Evolutionary conservation across 306 rosid genomes (phyloP).

Genomic region (Glycine latifolia): DNA sequence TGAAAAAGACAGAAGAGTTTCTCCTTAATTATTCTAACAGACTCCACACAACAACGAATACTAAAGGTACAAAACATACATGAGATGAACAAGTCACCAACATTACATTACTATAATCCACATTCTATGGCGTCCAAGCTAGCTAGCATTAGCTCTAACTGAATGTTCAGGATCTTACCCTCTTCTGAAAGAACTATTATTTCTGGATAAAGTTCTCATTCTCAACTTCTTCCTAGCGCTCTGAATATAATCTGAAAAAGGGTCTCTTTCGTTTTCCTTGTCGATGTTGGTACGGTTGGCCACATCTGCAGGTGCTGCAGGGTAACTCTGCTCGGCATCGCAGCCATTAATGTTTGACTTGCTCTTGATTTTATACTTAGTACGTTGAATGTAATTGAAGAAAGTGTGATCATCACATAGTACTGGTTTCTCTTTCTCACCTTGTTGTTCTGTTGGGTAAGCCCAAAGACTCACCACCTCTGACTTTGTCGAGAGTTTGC

Average conservation of each 20-base stretch:
- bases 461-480: neutral
- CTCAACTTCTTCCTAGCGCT: constrained; percentile 49
- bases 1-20: too few species aligned
- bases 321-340: neutral
- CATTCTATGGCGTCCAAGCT: neutral
- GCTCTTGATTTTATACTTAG: constrained; percentile 40
- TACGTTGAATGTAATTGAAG: neutral
- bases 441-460: neutral
- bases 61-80: too few species aligned
- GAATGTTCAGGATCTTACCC: neutral
- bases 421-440: neutral
- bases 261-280: constrained; percentile 42
- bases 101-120: neutral
- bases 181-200: constrained; percentile 42
- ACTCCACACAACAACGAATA: too few species aligned
- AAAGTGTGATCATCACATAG: constrained; percentile 40
- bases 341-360: constrained; percentile 23
- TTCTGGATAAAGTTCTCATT: constrained; percentile 49
- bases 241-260: constrained; percentile 55
- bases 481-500: neutral
- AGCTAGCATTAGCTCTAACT: neutral
- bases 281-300: constrained; percentile 30
- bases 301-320: neutral
- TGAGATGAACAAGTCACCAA: neutral
- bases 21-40: too few species aligned